Evolutionary conservation across 306 rosid genomes (phyloP), one percentile per base, ranked within the genome.

Genomic region (Quercus suber): DNA sequence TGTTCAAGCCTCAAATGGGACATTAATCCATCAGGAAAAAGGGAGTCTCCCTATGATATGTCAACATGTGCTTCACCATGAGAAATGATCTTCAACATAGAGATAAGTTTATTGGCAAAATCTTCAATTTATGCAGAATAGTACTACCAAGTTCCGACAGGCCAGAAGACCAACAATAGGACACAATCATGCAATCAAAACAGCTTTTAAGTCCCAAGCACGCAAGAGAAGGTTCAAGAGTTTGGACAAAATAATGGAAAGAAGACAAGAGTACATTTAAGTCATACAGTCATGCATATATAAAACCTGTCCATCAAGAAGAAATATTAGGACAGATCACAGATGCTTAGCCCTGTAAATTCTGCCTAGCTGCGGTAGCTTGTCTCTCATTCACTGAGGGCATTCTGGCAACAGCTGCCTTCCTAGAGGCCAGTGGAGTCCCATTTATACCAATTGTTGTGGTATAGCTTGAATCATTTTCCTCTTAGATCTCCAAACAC

Each of bases 361-460:
- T 37, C 45, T 37, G 10, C 45, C 45, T 6, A 2, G 45, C 45
- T 35, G 41, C 41, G 6, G 41, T 6, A 33, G 41, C 7, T 6
- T 35, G 41, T 35, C 41, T 35, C 41, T 35, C 41, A 35, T 35
- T 35, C 41, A 35, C 6, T 57, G 28, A 11, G 63, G 97, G 97
- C 97, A 95, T 92, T 89, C 97, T 89, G 19, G 97, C 95, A 86
- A 90, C 87, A 55, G 99, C 97, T 59, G 96, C 97, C 87, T 95
- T 97, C 79, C 98, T 89, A 13, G 89, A 76, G 65, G 97, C 89
- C 72, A 95, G 94, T 69, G 97, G 90, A 89, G 91, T 92, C 45
- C 97, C 98, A 79, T 37, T 8, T 7, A 8, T 37, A 7, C 3
- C 45, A 0, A 37, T 37, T 37, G 10, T 1, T 37, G 11, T 37